Percentiles rank a stretch among this genome's conserved stretches.
Conservation (phyloP, 2,329 filamentous ascomycete genomes). For the Celoporthe dispersa region DNA sequence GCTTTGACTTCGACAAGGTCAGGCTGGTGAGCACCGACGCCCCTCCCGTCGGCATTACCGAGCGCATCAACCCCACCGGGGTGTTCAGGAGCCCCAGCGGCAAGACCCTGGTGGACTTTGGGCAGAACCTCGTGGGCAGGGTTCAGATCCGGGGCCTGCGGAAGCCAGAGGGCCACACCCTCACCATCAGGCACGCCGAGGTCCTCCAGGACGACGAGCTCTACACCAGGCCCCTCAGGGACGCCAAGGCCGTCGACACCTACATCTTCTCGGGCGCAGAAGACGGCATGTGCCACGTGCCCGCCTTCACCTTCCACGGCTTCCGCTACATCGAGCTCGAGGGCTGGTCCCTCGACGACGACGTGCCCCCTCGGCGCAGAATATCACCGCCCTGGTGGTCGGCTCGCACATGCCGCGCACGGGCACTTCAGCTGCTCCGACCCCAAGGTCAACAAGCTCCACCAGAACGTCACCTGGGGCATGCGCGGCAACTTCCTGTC, state of each 20-base stretch:
- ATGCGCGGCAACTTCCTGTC: constrained; percentile 64
- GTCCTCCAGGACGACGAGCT: constrained; percentile 56
- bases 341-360: constrained; percentile 43
- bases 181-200: constrained; percentile 58
- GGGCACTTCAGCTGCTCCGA: constrained; percentile 58
- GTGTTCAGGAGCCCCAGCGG: constrained; percentile 37
- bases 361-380: constrained; percentile 24
- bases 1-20: constrained; percentile 27
- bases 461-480: constrained; percentile 59
- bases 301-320: constrained; percentile 55
- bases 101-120: constrained; percentile 59
- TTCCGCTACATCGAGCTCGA: constrained; percentile 56
- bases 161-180: constrained; percentile 43
- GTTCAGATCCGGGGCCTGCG: constrained; percentile 44
- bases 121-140: constrained; percentile 61
- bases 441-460: constrained; percentile 54
- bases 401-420: constrained; percentile 57
- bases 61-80: constrained; percentile 31
- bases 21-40: constrained; percentile 39
- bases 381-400: constrained; percentile 42
- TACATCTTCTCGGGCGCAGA: constrained; percentile 38
- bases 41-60: constrained; percentile 38
- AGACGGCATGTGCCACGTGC: constrained; percentile 44
- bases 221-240: constrained; percentile 46
- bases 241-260: constrained; percentile 47